Percentiles rank a stretch among this genome's conserved stretches.
phyloP scores from a whole-genome alignment of 768 basidiomycete species.

The Podaxis sp. region DNA sequence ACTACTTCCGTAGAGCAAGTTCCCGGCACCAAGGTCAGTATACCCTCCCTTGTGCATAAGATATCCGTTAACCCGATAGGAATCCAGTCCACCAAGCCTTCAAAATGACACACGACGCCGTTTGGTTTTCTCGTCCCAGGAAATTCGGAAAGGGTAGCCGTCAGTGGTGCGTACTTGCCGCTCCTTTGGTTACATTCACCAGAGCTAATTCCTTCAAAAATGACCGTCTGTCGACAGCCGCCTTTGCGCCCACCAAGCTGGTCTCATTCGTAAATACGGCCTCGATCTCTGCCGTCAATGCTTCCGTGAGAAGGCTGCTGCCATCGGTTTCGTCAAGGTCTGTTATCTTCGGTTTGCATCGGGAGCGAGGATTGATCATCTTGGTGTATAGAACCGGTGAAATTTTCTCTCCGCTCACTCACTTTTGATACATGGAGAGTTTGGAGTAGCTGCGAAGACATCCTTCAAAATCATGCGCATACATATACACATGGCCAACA shows the following conservation, averaged over 20 bases:
- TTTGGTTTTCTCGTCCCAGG: constrained; percentile 96
- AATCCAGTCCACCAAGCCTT: constrained; percentile 21
- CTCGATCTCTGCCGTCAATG: constrained; percentile 98
- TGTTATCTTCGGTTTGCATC: not conserved
- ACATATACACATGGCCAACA: not conserved
- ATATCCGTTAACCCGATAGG: constrained; percentile 1
- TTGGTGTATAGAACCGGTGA: constrained; percentile 28
- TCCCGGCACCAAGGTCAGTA: constrained; percentile 30
- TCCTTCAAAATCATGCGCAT: constrained; percentile 2
- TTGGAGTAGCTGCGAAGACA: not conserved
- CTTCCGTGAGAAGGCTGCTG: constrained; percentile 93
- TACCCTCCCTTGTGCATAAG: constrained; percentile 8
- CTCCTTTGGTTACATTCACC: not conserved
- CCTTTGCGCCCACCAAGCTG: constrained; percentile 95
- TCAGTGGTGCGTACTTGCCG: constrained; percentile 52
- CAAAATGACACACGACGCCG: constrained; percentile 96
- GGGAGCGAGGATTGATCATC: not conserved
- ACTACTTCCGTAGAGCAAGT: constrained; percentile 21
- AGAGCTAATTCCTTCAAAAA: constrained; percentile 8
- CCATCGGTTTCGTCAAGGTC: constrained; percentile 95
- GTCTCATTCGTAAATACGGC: constrained; percentile 97
- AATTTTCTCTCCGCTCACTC: not conserved
- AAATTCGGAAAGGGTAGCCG: constrained; percentile 95
- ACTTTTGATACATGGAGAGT: constrained; percentile 2
- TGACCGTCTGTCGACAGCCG: constrained; percentile 53